These are phyloP conservation scores for Thermomucor indicae-seudaticae DNA, from an alignment of 371 early-diverging fungal genomes.

Conservation along the genomic window DNA sequence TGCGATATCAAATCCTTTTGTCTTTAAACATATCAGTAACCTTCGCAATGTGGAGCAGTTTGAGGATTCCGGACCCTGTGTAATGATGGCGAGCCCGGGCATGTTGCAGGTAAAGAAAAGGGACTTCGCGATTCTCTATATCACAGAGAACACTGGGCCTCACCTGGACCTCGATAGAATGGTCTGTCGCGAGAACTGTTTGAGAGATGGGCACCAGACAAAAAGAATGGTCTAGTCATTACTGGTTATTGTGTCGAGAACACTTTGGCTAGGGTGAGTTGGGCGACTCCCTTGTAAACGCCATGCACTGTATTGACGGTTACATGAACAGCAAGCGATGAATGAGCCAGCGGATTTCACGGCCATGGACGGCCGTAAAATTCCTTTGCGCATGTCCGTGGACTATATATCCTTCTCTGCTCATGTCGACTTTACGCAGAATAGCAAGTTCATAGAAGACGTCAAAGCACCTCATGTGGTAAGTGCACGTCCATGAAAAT, in stretches of 20 bases:
- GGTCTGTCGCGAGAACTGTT: slow-evolving; percentile 98
- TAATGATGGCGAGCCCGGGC: slow-evolving; percentile 99
- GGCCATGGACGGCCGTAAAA: slow-evolving; percentile 80
- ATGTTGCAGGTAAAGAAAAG: slow-evolving; percentile 87
- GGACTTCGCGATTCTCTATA: neutral
- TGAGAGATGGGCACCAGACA: slow-evolving; percentile 98
- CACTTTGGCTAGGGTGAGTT: slow-evolving; percentile 91
- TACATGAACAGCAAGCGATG: slow-evolving; percentile 67
- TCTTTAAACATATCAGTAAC: slow-evolving; percentile 97
- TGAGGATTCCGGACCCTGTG: slow-evolving; percentile 99
- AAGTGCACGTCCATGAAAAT: no score
- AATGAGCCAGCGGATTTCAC: slow-evolving; percentile 94
- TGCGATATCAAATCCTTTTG: slow-evolving; percentile 94
- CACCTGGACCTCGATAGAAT: slow-evolving; percentile 44
- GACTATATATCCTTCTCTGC: slow-evolving; percentile 99
- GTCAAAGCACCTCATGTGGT: slow-evolving; percentile 95
- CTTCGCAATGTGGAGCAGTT: slow-evolving; percentile 91
- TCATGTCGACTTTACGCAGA: slow-evolving; percentile 99
- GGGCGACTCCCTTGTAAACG: neutral
- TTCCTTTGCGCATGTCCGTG: slow-evolving; percentile 91
- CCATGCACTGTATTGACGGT: neutral
- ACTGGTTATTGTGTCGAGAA: slow-evolving; percentile 99
- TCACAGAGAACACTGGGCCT: neutral
- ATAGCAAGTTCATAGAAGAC: slow-evolving; percentile 97
- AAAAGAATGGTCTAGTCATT: slow-evolving; percentile 95